Evolutionary conservation across 2,329 filamentous ascomycete species (phyloP).

Genomic region (Pseudogymnoascus sp.): DNA sequence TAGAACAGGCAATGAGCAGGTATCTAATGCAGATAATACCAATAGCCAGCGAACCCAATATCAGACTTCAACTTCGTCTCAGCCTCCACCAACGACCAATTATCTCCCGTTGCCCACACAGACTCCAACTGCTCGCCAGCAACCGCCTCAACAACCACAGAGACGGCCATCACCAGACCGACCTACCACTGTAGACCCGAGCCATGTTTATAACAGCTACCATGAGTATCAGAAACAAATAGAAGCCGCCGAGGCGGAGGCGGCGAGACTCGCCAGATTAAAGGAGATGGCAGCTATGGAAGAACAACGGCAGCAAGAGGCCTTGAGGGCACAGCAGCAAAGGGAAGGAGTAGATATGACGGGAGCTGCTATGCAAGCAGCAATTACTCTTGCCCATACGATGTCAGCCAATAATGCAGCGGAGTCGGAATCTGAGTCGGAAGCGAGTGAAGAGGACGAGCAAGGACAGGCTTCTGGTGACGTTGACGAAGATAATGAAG

Average conservation of each 20-base stretch:
- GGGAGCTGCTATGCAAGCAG: not conserved
- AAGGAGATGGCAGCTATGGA: not conserved
- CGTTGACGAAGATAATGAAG: not conserved
- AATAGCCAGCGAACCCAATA: slow-evolving; percentile 3
- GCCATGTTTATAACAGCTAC: slow-evolving; percentile 13
- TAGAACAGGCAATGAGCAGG: not conserved
- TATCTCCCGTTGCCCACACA: not conserved
- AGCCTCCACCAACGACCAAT: not conserved
- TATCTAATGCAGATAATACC: not conserved
- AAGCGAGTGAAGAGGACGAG: not conserved
- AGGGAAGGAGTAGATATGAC: not conserved
- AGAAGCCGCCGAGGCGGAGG: slow-evolving; percentile 1
- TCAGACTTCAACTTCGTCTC: not conserved
- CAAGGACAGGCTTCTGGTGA: not conserved
- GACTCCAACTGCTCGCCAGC: not conserved
- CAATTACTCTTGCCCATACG: not conserved
- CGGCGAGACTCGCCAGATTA: not conserved
- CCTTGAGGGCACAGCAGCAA: not conserved
- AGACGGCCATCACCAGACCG: not conserved
- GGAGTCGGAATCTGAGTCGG: not conserved
- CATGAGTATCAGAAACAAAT: slow-evolving; percentile 14
- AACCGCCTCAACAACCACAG: not conserved
- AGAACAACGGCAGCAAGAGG: not conserved
- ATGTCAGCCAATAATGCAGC: not conserved
- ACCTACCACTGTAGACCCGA: slow-evolving; percentile 13